These are phyloP conservation scores for Candida verbasci DNA, from an alignment of 805 yeast genomes.

Conservation along the genomic window DNA sequence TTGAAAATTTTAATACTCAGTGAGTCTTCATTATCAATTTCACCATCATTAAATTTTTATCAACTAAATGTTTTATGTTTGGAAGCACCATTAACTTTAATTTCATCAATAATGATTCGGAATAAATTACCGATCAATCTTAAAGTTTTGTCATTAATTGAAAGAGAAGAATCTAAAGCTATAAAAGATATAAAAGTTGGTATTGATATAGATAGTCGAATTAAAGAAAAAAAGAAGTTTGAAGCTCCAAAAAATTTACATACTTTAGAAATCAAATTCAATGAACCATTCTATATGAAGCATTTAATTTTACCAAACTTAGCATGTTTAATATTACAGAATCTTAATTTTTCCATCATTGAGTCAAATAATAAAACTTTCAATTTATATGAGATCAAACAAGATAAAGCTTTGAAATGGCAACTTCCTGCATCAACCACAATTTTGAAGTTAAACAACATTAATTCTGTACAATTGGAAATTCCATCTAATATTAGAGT, in stretches of 20 bases:
- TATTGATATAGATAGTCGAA: neutral
- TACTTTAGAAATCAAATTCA: neutral
- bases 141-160: neutral
- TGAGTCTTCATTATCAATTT: neutral
- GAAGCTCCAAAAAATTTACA: neutral
- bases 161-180: neutral
- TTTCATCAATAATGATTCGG: neutral
- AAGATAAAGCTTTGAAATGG: neutral
- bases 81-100: neutral
- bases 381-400: neutral
- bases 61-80: neutral
- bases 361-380: neutral
- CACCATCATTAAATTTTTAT: neutral
- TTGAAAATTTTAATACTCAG: no score
- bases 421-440: neutral
- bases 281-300: neutral
- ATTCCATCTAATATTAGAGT: neutral
- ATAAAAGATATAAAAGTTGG: neutral
- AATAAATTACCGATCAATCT: neutral
- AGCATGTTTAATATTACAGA: neutral
- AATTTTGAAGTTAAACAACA: neutral
- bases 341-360: neutral
- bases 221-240: neutral
- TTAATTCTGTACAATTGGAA: neutral
- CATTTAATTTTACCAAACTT: neutral